These are phyloP conservation scores for Fusarium metavorans DNA, from an alignment of 2,329 filamentous ascomycete species.

Conservation along the genomic window DNA sequence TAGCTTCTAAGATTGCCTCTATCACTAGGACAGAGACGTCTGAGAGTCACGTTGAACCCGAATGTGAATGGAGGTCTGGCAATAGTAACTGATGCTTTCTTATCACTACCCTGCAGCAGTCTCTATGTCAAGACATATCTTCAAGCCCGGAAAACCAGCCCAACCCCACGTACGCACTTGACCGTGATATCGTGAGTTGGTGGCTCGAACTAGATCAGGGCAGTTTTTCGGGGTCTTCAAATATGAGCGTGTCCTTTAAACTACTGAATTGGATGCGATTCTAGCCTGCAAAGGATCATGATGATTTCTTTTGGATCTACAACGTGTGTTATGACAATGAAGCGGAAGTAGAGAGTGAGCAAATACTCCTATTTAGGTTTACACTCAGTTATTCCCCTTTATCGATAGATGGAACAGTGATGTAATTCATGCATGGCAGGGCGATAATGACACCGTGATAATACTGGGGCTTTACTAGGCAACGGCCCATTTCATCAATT, in stretches of 20 bases:
- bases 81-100: neutral
- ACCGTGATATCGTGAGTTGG: neutral
- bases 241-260: neutral
- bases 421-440: neutral
- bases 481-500: constrained; percentile 4
- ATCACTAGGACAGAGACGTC: neutral
- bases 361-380: neutral
- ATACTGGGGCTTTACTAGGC: neutral
- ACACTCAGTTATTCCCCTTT: neutral
- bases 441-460: neutral
- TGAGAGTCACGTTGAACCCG: neutral
- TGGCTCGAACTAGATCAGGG: neutral
- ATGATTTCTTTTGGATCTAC: neutral
- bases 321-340: neutral
- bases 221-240: neutral
- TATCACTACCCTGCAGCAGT: neutral
- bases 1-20: neutral
- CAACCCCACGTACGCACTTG: neutral
- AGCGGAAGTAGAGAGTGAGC: neutral
- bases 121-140: neutral
- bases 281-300: fast-evolving
- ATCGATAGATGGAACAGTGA: neutral
- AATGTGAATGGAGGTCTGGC: neutral
- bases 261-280: neutral
- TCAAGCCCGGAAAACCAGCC: neutral